Percentiles rank a stretch among this genome's conserved stretches.
Evolutionary conservation across 2,329 filamentous ascomycete species (phyloP).

Genomic region (Mariannaea sp.): DNA sequence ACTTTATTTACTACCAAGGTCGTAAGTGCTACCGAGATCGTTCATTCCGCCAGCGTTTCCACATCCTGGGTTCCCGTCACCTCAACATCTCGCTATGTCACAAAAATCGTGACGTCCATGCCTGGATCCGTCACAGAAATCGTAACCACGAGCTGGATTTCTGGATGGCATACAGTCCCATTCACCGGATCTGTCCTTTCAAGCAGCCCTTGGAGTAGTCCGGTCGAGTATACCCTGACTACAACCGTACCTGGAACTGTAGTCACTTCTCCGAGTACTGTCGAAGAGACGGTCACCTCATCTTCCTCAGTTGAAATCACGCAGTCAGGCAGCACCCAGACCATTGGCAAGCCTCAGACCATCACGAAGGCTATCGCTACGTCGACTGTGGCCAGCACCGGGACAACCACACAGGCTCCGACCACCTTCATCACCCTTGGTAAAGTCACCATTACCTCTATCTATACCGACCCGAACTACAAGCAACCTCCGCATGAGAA

Average conservation of each 20-base stretch:
- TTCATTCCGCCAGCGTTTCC: background rate
- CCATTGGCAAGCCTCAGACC: background rate
- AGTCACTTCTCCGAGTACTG: background rate
- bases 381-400: slow-evolving; percentile 19
- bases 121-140: background rate
- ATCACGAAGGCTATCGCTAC: slow-evolving; percentile 21
- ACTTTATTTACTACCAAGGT: slow-evolving; percentile 9
- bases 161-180: background rate
- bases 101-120: background rate
- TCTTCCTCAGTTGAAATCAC: slow-evolving; percentile 3
- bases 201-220: background rate
- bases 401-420: slow-evolving; percentile 31
- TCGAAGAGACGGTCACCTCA: background rate
- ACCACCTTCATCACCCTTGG: slow-evolving; percentile 35
- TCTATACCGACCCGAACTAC: slow-evolving; percentile 21
- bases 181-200: background rate
- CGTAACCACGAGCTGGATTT: background rate
- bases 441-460: slow-evolving; percentile 32
- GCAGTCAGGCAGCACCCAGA: slow-evolving; percentile 21
- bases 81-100: background rate
- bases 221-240: slow-evolving; percentile 15
- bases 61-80: background rate
- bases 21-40: background rate
- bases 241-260: slow-evolving; percentile 4
- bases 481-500: slow-evolving; percentile 11